These are phyloP conservation scores for Trichocladium antarcticum DNA, from an alignment of 495 filamentous ascomycete species.

Conservation along the genomic window DNA sequence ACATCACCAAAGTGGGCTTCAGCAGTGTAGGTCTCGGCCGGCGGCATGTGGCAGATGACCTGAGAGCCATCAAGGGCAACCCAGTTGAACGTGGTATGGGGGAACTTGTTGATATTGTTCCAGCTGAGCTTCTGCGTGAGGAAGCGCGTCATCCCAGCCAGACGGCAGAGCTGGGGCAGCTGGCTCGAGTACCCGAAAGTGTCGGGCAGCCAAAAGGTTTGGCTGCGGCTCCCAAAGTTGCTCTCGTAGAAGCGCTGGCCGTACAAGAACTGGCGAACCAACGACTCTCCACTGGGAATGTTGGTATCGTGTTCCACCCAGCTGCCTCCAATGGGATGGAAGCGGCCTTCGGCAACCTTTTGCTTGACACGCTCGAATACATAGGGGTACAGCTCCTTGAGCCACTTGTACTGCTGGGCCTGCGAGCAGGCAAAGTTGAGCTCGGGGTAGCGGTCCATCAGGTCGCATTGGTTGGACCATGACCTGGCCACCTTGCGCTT, in stretches of 20 bases:
- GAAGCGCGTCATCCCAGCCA: conserved; percentile 90
- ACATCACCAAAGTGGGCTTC: conserved; percentile 93
- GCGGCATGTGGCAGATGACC: conserved; percentile 94
- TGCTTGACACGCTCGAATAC: conserved; percentile 81
- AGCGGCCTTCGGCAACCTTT: conserved; percentile 80
- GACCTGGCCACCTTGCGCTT: conserved; percentile 93
- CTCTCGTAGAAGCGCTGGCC: conserved; percentile 92
- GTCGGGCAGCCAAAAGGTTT: conserved; percentile 94
- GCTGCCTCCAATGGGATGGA: conserved; percentile 91
- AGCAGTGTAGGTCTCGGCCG: conserved; percentile 88
- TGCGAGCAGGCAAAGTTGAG: conserved; percentile 85
- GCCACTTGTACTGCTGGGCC: conserved; percentile 97
- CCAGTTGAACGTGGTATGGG: conserved; percentile 98
- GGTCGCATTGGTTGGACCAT: conserved; percentile 89
- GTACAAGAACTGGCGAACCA: conserved; percentile 90
- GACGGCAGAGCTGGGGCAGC: conserved; percentile 80
- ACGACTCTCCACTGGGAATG: conserved; percentile 86
- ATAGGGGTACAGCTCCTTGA: conserved; percentile 76
- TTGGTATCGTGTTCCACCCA: conserved; percentile 99
- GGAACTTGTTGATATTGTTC: conserved; percentile 99
- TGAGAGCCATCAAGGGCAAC: conserved; percentile 89
- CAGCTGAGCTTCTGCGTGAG: conserved; percentile 88
- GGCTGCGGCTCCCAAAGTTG: conserved; percentile 77
- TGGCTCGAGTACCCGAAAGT: conserved; percentile 96
- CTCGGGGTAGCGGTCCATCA: conserved; percentile 91